Evolutionary conservation across 129 eudicot genomes (phyloP).

Genomic region (Ambrosia artemisiifolia): DNA sequence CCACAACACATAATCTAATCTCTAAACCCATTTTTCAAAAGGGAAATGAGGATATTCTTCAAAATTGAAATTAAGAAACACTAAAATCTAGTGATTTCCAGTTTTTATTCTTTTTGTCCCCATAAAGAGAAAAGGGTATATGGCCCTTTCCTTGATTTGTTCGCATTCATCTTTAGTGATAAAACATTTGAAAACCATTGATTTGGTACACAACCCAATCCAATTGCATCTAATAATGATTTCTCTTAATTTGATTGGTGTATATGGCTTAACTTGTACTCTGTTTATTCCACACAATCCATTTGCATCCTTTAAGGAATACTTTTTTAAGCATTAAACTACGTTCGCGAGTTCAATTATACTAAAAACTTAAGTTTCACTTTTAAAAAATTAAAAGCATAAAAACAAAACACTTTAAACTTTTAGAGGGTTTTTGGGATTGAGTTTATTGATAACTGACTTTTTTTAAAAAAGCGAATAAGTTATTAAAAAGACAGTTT

Average conservation of each 20-base stretch:
- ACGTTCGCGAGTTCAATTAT: too few species aligned
- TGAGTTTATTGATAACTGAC: too few species aligned
- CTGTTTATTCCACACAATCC: not conserved
- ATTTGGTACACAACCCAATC: slow-evolving; percentile 14
- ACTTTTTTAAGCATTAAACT: too few species aligned
- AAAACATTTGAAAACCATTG: slow-evolving; percentile 14
- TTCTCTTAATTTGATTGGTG: not conserved
- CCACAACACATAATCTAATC: too few species aligned
- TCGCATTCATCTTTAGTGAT: not conserved
- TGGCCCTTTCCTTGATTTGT: not conserved
- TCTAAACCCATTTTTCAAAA: not conserved
- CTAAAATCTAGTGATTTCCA: not conserved
- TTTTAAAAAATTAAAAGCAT: too few species aligned
- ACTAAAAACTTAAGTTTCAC: too few species aligned
- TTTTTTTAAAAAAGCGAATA: too few species aligned
- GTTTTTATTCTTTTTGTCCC: slow-evolving; percentile 6
- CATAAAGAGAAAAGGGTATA: not conserved
- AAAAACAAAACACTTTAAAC: too few species aligned
- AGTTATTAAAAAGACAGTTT: too few species aligned
- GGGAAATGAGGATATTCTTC: not conserved
- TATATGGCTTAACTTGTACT: not conserved
- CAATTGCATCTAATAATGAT: not conserved
- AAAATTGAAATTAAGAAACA: not conserved
- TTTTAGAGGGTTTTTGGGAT: too few species aligned
- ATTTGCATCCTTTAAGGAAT: too few species aligned